Percentiles rank a stretch among this genome's conserved stretches.
Evolutionary conservation across 208 protist species (phyloP).

Genomic region (Novymonas esmeraldas): DNA sequence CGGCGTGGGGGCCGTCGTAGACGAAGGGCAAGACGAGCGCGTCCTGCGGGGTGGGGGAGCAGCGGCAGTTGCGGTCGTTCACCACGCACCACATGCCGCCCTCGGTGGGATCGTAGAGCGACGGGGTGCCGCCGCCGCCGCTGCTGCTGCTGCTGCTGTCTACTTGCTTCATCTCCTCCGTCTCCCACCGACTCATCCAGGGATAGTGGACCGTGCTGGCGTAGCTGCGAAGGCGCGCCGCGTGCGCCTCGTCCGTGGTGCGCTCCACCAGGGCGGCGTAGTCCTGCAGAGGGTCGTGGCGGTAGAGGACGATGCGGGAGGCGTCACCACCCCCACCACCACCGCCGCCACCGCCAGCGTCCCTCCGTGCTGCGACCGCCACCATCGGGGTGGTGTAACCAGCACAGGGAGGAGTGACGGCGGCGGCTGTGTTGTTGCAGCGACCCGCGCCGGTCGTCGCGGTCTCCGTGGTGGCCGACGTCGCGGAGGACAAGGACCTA

Average conservation of each 20-base stretch:
- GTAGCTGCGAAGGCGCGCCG: constrained; percentile 26
- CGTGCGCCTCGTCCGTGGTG: constrained; percentile 30
- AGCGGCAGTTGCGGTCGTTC: constrained; percentile 60
- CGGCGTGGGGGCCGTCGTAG: constrained; percentile 49
- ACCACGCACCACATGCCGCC: constrained; percentile 74
- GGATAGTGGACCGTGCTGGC: constrained; percentile 35
- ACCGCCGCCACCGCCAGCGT: not conserved
- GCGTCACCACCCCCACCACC: too few species aligned
- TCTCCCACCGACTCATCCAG: constrained; percentile 20
- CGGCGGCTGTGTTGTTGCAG: too few species aligned
- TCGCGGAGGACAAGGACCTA: too few species aligned
- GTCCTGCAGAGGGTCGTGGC: constrained; percentile 22
- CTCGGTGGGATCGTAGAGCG: constrained; percentile 72
- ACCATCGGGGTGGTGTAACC: too few species aligned
- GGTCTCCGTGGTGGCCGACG: too few species aligned
- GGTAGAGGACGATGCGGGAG: constrained; percentile 4
- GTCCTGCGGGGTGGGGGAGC: constrained; percentile 60
- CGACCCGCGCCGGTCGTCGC: too few species aligned
- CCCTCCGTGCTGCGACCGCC: too few species aligned
- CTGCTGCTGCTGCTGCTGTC: not conserved
- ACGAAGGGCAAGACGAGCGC: constrained; percentile 75
- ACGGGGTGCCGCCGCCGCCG: not conserved
- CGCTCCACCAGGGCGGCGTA: constrained; percentile 7
- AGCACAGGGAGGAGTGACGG: too few species aligned
- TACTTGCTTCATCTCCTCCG: not conserved